Evolutionary conservation across 306 rosid genomes (phyloP).

Genomic region (Citrullus amarus): DNA sequence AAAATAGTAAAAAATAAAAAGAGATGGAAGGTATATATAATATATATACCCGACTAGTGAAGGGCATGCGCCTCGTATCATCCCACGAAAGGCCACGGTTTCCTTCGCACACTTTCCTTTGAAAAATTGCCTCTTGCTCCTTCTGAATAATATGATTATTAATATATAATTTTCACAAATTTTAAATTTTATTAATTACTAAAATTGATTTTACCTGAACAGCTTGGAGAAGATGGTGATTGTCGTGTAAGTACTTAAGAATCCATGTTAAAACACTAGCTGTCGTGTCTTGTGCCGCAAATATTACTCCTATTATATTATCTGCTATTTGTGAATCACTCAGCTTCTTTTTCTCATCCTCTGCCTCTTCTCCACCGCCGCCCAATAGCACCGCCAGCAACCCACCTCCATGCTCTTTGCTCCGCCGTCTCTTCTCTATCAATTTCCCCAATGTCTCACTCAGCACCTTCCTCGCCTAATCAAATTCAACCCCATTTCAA

Average conservation of each 20-base stretch:
- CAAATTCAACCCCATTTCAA: background rate
- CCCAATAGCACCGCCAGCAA: conserved; percentile 37
- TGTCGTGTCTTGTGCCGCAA: conserved; percentile 94
- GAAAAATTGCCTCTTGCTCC: conserved; percentile 60
- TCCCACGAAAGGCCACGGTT: conserved; percentile 68
- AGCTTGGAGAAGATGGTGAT: conserved; percentile 37
- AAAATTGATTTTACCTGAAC: conserved; percentile 28
- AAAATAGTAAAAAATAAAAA: too few species aligned
- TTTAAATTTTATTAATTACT: background rate
- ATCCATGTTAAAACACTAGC: conserved; percentile 81
- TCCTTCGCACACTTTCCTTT: conserved; percentile 16
- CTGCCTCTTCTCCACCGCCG: conserved; percentile 13
- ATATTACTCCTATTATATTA: conserved; percentile 77
- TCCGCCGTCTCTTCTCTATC: conserved; percentile 45
- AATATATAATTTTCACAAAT: background rate
- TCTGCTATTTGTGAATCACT: conserved; percentile 72
- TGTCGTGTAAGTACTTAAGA: conserved; percentile 66
- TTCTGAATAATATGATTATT: conserved; percentile 18
- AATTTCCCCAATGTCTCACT: conserved; percentile 42
- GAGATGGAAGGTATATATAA: background rate
- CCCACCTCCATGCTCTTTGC: conserved; percentile 32
- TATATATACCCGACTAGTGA: conserved; percentile 40
- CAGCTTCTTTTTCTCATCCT: conserved; percentile 11
- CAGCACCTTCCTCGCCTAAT: conserved; percentile 67
- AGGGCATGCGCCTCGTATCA: conserved; percentile 60